A percentile compares a stretch with the other conserved stretches of the same genome.
Evolutionary conservation across 2,329 filamentous ascomycete species (phyloP).

Genomic region (Stachybotrys chartarum): DNA sequence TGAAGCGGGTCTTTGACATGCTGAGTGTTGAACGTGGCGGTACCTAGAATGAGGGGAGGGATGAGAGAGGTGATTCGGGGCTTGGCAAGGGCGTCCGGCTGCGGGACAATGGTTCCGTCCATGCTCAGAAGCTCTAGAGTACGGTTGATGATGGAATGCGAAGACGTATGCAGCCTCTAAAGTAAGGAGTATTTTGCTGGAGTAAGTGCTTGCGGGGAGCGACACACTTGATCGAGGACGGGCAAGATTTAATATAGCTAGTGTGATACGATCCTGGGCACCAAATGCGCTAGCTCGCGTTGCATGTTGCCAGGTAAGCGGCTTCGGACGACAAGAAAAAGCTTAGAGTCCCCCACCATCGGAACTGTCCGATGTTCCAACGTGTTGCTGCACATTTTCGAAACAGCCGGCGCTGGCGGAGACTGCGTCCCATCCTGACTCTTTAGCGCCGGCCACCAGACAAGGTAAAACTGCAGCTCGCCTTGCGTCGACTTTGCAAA

Average conservation of each 20-base stretch:
- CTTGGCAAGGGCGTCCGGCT: background rate
- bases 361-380: background rate
- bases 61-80: background rate
- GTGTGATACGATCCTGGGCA: too few species aligned
- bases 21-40: background rate
- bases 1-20: slow-evolving; percentile 1
- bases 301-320: too few species aligned
- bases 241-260: too few species aligned
- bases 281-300: too few species aligned
- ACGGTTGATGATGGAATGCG: background rate
- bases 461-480: background rate
- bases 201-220: too few species aligned
- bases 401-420: background rate
- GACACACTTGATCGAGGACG: too few species aligned
- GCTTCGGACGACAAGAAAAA: background rate
- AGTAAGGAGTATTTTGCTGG: too few species aligned
- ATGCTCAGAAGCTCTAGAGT: background rate
- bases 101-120: background rate
- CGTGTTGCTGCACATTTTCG: background rate
- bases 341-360: background rate
- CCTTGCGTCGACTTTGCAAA: background rate
- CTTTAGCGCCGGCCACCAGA: background rate
- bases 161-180: too few species aligned
- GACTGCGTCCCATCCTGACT: background rate
- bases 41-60: background rate